Evolutionary conservation across 2,329 filamentous ascomycete species (phyloP).

Genomic region (Aspergillus ibericus): DNA sequence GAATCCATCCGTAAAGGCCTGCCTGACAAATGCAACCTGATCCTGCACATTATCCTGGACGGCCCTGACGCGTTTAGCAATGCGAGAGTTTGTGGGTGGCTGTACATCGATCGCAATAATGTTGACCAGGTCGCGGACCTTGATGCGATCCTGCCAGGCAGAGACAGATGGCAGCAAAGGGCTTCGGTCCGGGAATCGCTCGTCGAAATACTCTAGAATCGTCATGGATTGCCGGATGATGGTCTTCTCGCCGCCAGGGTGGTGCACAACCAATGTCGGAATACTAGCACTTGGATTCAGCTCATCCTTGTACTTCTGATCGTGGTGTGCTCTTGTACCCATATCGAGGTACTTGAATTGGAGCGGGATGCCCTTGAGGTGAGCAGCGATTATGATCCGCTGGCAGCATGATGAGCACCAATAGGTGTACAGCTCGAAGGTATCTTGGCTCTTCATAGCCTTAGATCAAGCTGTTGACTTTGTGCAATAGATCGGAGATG

Average conservation of each 20-base stretch:
- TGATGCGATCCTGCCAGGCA: neutral
- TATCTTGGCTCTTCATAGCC: neutral
- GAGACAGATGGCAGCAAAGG: neutral
- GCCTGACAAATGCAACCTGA: neutral
- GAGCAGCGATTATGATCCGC: neutral
- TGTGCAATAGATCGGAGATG: neutral
- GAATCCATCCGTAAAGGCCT: neutral
- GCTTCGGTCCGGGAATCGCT: neutral
- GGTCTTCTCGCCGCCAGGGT: neutral
- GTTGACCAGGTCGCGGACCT: slow-evolving; percentile 1
- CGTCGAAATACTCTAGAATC: slow-evolving; percentile 3
- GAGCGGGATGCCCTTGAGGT: neutral
- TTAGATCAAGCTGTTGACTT: neutral
- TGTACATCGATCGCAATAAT: slow-evolving; percentile 4
- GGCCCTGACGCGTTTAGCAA: neutral
- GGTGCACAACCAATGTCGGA: neutral
- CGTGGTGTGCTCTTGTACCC: neutral
- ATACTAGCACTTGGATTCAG: neutral
- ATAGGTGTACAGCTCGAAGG: neutral
- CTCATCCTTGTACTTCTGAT: neutral
- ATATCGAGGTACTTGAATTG: neutral
- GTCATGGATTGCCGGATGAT: neutral
- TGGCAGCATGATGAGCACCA: neutral
- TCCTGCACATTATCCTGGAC: neutral
- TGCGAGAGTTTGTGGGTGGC: neutral